A percentile compares a stretch with the other conserved stretches of the same genome.
These are phyloP conservation scores for Withania somnifera DNA, from an alignment of 305 asterid species.

Conservation along the genomic window DNA sequence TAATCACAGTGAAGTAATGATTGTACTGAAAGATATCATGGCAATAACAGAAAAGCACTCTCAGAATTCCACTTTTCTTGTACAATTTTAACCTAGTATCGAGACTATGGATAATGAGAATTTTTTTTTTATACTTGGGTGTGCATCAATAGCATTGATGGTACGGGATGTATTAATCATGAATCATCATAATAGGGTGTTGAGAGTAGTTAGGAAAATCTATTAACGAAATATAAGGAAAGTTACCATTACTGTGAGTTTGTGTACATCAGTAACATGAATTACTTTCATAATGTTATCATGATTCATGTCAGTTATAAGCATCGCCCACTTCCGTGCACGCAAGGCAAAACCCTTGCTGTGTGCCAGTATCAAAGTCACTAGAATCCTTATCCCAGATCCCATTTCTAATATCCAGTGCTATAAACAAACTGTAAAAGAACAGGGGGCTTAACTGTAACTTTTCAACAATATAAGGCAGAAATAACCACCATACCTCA, in stretches of 20 bases:
- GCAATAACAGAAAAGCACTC: background rate
- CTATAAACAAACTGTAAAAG: background rate
- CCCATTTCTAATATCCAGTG: background rate
- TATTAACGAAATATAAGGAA: background rate
- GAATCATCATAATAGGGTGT: background rate
- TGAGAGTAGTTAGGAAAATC: background rate
- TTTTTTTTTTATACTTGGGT: background rate
- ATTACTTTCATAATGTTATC: background rate
- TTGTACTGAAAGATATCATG: background rate
- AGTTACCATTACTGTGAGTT: background rate
- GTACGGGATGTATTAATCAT: background rate
- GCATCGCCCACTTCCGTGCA: background rate
- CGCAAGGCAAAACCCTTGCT: background rate
- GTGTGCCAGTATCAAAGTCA: background rate
- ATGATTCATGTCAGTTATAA: background rate
- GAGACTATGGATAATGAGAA: background rate
- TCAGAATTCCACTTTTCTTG: background rate
- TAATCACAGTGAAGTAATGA: background rate
- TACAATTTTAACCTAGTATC: background rate
- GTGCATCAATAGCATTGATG: background rate
- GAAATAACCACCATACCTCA: constrained; percentile 49
- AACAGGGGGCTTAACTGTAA: background rate
- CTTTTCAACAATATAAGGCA: background rate
- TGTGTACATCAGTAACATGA: background rate
- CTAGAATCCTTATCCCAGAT: background rate